Evolutionary conservation across 805 yeast species (phyloP), one percentile per base, ranked within the genome.

Genomic region (Kurtzmaniella fragi): DNA sequence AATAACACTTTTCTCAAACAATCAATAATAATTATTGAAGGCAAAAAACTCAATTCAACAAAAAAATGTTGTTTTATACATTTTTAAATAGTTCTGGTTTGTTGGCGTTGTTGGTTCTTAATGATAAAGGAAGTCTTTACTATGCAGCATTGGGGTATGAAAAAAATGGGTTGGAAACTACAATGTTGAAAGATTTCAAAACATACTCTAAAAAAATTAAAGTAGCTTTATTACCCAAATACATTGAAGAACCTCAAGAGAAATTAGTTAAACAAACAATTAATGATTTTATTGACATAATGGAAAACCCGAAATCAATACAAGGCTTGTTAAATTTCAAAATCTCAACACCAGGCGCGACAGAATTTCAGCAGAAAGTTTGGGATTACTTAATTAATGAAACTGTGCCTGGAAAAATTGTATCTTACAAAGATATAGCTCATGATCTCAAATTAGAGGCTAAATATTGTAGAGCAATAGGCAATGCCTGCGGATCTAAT

Each of bases 401-500:
- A 7, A 51, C 67, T 11, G 48, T 53, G 4, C 33, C 39, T 13
- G 73, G 71, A 3, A 34, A 47, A 6, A 54, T 61, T 1, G 43
- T 51, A 2, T 52, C 58, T n/a, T 71, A 70, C 44, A 42, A 57
- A 3, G 45, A 51, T 17, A 39, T 70, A 6, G 71, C 73, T 2
- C 31, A 35, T 6, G 45, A 42, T 4, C 37, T 68, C n/a, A 59
- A 59, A 2, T 47, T 47, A 32, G 28, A 12, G 11, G 54, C 61
- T 0, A 54, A 44, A 1, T 55, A 63, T 10, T 54, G 57, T 17
- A 51, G 77, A 28, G 71, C 64, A 2, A 58, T 71, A 5, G 76
- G 71, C 0, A 57, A 59, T 31, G 67, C 72, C 2, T 61, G 70
- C 34, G 70, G 64, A 3, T 54, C 64, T 14, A 71, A 71, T 45